phyloP scores from a whole-genome alignment of 352 stramenopile species.

The Elongisporangium anandrum region DNA sequence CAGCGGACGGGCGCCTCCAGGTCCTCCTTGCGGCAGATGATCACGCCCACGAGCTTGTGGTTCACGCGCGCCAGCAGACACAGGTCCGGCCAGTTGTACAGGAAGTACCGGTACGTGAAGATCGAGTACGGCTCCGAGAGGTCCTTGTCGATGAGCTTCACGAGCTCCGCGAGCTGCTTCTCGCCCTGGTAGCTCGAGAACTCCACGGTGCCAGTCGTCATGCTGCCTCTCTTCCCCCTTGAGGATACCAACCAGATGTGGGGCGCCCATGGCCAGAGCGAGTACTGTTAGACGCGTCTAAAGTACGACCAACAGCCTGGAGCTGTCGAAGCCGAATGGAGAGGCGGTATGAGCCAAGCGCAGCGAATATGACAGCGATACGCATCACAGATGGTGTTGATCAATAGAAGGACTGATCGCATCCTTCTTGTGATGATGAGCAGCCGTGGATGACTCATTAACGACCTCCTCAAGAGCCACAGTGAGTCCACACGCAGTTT shows the following conservation, averaged over 20 bases:
- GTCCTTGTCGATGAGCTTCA: slow-evolving; percentile 93
- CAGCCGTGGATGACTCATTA: neutral
- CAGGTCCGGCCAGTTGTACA: slow-evolving; percentile 93
- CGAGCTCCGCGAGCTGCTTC: slow-evolving; percentile 88
- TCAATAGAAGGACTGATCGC: too few relatives aligned
- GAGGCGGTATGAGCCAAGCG: too few relatives aligned
- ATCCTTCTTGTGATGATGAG: neutral
- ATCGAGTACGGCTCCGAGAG: slow-evolving; percentile 95
- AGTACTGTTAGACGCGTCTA: neutral
- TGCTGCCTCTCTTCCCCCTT: neutral
- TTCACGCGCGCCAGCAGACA: slow-evolving; percentile 85
- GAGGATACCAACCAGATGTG: neutral
- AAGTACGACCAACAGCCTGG: neutral
- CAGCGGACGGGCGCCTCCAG: slow-evolving; percentile 39
- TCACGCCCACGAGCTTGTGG: slow-evolving; percentile 87
- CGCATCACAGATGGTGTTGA: too few relatives aligned
- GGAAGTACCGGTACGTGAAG: slow-evolving; percentile 97
- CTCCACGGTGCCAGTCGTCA: slow-evolving; percentile 19
- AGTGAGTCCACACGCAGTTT: neutral
- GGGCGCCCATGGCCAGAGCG: neutral
- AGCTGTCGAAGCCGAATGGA: too few relatives aligned
- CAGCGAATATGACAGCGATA: too few relatives aligned
- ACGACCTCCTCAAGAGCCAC: neutral
- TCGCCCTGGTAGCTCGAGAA: slow-evolving; percentile 81
- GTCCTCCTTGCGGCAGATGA: slow-evolving; percentile 90